phyloP scores from a whole-genome alignment of 2,329 filamentous ascomycete genomes.

The Byssoonygena ceratinophila region DNA sequence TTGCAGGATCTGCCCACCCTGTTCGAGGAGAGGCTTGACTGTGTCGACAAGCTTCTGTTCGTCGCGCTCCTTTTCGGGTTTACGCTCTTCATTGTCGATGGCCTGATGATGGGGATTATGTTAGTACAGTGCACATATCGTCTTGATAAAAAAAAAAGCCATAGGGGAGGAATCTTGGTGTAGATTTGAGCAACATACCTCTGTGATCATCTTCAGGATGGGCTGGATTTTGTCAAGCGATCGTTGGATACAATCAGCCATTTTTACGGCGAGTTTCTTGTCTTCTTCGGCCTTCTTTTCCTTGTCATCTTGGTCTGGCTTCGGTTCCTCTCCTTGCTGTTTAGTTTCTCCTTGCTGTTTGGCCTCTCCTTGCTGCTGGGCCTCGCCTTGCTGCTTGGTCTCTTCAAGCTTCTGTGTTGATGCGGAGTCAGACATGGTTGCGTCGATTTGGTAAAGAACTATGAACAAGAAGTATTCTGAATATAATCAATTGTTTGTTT shows the following conservation, averaged over 20 bases:
- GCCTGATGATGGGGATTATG: conserved; percentile 41
- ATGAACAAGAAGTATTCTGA: too few species aligned
- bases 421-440: conserved; percentile 7
- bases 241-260: conserved; percentile 61
- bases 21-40: conserved; percentile 79
- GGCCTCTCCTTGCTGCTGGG: background rate
- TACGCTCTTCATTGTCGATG: conserved; percentile 69
- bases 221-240: conserved; percentile 75
- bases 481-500: too few species aligned
- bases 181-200: conserved; percentile 41
- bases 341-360: background rate
- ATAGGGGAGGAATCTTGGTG: background rate
- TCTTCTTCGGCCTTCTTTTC: conserved; percentile 56
- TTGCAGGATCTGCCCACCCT: conserved; percentile 68
- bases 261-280: conserved; percentile 64
- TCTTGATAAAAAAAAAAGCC: too few species aligned
- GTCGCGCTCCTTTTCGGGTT: conserved; percentile 75
- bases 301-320: conserved; percentile 42
- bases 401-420: conserved; percentile 8
- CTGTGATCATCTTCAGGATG: conserved; percentile 74
- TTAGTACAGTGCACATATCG: too few species aligned
- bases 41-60: conserved; percentile 80
- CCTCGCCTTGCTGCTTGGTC: background rate
- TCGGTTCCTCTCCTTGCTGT: conserved; percentile 11
- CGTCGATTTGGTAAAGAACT: background rate